These are phyloP conservation scores for Porodaedalea pini DNA, from an alignment of 1,284 basidiomycete genomes.

Conservation along the genomic window DNA sequence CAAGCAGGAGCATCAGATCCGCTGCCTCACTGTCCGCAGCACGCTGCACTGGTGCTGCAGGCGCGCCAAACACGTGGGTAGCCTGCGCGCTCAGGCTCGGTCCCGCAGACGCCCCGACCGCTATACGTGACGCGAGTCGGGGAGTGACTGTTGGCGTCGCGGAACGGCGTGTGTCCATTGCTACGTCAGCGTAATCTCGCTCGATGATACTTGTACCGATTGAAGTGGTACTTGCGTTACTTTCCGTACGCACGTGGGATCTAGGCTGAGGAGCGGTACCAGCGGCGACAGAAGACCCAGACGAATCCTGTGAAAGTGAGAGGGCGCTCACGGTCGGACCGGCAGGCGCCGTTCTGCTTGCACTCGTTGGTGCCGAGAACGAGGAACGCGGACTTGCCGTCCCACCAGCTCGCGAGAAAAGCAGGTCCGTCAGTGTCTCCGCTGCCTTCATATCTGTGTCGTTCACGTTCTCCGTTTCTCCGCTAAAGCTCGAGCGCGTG, in stretches of 20 bases:
- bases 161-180: conserved; percentile 14
- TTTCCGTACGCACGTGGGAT: conserved; percentile 15
- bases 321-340: neutral
- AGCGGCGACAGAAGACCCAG: conserved; percentile 11
- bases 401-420: conserved; percentile 51
- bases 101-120: neutral
- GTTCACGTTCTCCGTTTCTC: conserved; percentile 21
- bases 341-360: conserved; percentile 46
- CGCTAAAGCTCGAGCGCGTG: conserved; percentile 16
- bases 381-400: conserved; percentile 55
- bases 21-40: conserved; percentile 71
- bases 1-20: conserved; percentile 73
- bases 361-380: conserved; percentile 35
- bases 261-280: neutral
- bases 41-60: conserved; percentile 31
- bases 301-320: conserved; percentile 13
- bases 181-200: neutral
- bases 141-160: conserved; percentile 18
- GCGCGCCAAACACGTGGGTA: conserved; percentile 29
- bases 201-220: neutral
- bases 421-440: conserved; percentile 61
- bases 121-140: conserved; percentile 4
- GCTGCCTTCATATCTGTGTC: conserved; percentile 78
- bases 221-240: conserved; percentile 12
- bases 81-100: conserved; percentile 30